phyloP scores from a whole-genome alignment of 768 basidiomycete genomes.

The Trametopsis cervina region DNA sequence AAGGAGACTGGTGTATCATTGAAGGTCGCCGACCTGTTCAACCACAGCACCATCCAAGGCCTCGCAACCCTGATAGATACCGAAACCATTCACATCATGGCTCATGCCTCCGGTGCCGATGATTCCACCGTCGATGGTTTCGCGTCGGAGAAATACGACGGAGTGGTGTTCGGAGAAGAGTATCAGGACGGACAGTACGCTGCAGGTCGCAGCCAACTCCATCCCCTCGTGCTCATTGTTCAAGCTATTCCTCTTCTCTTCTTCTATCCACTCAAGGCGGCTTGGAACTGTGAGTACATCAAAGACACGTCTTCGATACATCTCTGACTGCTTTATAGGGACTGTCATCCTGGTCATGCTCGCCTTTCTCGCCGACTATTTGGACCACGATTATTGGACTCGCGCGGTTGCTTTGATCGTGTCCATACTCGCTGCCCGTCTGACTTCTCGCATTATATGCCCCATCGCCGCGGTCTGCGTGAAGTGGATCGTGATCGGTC shows the following conservation, averaged over 20 bases:
- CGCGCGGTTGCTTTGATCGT: conserved; percentile 28
- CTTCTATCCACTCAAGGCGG: conserved; percentile 39
- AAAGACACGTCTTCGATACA: neutral
- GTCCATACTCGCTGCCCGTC: conserved; percentile 29
- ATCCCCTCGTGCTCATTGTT: conserved; percentile 33
- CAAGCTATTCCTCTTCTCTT: conserved; percentile 36
- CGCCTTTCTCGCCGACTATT: conserved; percentile 26
- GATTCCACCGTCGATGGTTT: conserved; percentile 1
- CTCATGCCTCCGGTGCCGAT: conserved; percentile 8
- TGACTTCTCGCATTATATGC: conserved; percentile 28
- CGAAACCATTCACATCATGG: conserved; percentile 15
- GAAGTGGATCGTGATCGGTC: conserved; percentile 42
- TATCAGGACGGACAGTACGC: neutral
- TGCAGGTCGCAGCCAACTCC: conserved; percentile 10
- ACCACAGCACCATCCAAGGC: conserved; percentile 34
- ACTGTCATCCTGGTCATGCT: conserved; percentile 33
- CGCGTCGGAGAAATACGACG: conserved; percentile 2
- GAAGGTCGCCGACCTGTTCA: conserved; percentile 33
- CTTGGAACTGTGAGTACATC: conserved; percentile 28
- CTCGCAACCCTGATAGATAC: conserved; percentile 33
- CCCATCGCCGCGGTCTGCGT: conserved; percentile 35
- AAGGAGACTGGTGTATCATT: conserved; percentile 32
- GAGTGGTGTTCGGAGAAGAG: conserved; percentile 6
- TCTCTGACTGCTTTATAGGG: conserved; percentile 13
- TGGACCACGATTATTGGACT: conserved; percentile 27